phyloP scores from a whole-genome alignment of 2,329 filamentous ascomycete species.

The Apiospora saccharicola region DNA sequence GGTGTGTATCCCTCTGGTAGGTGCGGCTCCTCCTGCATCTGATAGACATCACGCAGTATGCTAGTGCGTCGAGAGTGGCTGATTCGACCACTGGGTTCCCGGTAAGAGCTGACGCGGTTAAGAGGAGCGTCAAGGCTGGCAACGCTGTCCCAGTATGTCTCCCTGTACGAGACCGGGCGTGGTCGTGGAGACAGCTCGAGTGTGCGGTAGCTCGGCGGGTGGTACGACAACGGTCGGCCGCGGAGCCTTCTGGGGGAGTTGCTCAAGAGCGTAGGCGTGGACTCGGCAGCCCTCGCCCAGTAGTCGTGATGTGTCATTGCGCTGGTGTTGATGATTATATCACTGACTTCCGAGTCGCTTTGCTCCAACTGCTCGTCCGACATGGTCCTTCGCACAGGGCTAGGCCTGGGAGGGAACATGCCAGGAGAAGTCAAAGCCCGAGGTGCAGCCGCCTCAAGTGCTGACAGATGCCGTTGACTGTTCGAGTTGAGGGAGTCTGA shows the following conservation, averaged over 20 bases:
- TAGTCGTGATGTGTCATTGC: slow-evolving; percentile 4
- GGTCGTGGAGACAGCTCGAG: neutral
- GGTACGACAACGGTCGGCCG: neutral
- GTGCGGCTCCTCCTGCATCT: neutral
- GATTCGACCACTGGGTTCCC: neutral
- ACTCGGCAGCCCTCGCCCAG: neutral
- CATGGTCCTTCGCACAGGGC: neutral
- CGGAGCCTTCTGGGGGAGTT: neutral
- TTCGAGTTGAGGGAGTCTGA: slow-evolving; percentile 3
- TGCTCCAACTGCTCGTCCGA: neutral
- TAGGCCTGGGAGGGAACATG: neutral
- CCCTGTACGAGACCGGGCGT: neutral
- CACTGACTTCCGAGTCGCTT: neutral
- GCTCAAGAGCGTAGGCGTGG: slow-evolving; percentile 12
- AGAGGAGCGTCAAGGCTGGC: neutral
- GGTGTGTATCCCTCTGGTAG: neutral
- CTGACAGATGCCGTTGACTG: neutral
- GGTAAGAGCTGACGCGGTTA: neutral
- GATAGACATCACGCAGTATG: slow-evolving; percentile 3
- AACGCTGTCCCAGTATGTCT: neutral
- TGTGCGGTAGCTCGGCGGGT: neutral
- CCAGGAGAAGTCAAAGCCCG: neutral
- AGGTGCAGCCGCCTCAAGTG: neutral
- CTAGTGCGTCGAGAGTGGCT: slow-evolving; percentile 5
- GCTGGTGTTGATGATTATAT: slow-evolving; percentile 9